phyloP scores from a whole-genome alignment of 352 stramenopile species.

The Globisporangium sylvaticum region DNA sequence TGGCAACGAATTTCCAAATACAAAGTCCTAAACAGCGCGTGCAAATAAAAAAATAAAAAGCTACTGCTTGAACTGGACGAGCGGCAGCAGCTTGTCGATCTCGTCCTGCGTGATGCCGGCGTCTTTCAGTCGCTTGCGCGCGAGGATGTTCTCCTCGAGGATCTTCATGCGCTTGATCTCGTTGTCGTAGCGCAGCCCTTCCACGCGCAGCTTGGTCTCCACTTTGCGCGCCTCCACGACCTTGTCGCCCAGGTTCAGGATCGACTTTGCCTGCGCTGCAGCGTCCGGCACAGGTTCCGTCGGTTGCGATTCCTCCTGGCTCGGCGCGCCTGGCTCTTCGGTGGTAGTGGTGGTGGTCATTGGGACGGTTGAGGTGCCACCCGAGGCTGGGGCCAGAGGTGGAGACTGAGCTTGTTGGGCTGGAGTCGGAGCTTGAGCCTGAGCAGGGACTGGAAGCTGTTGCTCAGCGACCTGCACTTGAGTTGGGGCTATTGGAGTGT shows the following conservation, averaged over 20 bases:
- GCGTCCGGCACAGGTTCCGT: background rate
- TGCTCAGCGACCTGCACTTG: background rate
- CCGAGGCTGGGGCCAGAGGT: too few species aligned
- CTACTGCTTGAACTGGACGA: constrained; percentile 2
- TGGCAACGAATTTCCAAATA: too few species aligned
- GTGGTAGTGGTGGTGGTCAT: background rate
- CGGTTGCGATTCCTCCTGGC: background rate
- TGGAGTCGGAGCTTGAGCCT: background rate
- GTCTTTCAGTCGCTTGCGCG: constrained; percentile 18
- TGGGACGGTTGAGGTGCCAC: background rate
- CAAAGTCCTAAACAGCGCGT: background rate
- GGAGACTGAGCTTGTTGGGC: background rate
- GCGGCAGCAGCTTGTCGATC: constrained; percentile 15
- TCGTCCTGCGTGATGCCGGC: constrained; percentile 15
- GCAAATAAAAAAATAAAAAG: background rate
- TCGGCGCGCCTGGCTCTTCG: background rate
- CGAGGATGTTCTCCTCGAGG: constrained; percentile 18
- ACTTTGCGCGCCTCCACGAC: constrained; percentile 15
- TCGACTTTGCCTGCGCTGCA: background rate
- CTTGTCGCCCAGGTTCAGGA: constrained; percentile 14
- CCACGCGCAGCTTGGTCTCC: constrained; percentile 14
- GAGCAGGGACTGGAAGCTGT: background rate
- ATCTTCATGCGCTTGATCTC: constrained; percentile 20
- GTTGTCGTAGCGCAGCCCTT: constrained; percentile 18
- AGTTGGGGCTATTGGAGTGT: background rate